These are phyloP conservation scores for Chlorella sp. DNA, from an alignment of 139 green algal species.

Conservation along the genomic window DNA sequence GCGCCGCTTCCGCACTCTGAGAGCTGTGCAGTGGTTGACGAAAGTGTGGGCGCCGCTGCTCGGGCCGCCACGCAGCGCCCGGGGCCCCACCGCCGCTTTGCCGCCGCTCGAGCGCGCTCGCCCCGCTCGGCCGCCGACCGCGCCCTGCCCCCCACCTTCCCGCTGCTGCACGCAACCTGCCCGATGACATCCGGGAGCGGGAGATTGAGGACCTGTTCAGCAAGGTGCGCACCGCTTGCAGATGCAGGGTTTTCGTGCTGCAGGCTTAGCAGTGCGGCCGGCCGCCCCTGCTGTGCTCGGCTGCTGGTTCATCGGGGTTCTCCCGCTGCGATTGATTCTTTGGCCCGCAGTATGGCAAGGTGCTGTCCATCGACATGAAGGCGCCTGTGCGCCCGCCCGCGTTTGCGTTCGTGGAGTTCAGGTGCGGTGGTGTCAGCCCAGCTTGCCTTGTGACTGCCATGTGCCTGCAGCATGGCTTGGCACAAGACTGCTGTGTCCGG, in stretches of 20 bases:
- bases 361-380: slow-evolving; percentile 90
- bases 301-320: not conserved
- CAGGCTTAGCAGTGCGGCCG: too few species aligned
- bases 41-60: not conserved
- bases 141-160: not conserved
- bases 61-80: not conserved
- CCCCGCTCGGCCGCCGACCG: not conserved
- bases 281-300: not conserved
- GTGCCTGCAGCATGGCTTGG: too few species aligned
- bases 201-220: slow-evolving; percentile 92
- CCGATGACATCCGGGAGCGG: slow-evolving; percentile 82
- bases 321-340: too few species aligned
- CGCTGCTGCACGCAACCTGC: slow-evolving; percentile 77
- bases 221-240: slow-evolving; percentile 59
- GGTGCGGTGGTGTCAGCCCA: too few species aligned
- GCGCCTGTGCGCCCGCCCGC: slow-evolving; percentile 79
- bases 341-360: slow-evolving; percentile 85
- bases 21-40: too few species aligned
- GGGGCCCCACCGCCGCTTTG: not conserved
- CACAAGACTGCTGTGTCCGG: too few species aligned
- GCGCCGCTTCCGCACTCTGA: too few species aligned
- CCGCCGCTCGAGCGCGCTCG: not conserved
- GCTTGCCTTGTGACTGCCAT: too few species aligned
- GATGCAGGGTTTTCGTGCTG: too few species aligned
- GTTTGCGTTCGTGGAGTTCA: slow-evolving; percentile 93